Evolutionary conservation across 805 yeast species (phyloP), one percentile per base, ranked within the genome.

Genomic region (Kurtzmaniella fragi): DNA sequence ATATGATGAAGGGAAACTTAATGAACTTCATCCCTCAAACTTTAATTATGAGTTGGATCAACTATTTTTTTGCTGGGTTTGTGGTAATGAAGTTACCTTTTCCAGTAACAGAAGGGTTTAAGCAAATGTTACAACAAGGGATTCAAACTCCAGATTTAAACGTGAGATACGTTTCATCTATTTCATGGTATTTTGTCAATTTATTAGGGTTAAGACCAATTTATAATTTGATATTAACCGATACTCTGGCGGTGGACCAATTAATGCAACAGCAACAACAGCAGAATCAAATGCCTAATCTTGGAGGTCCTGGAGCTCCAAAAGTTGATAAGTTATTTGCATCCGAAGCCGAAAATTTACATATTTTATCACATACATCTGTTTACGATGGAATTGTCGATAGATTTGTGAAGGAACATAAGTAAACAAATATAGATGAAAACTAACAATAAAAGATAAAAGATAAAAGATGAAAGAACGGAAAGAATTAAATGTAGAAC

Each of bases 151-250:
- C 82, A 1, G 95, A 91, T 52, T 68, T 93, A 42, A 93, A 90
- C 55, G 96, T 82, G 7, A 69, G 95, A 20, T 93, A 95, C 79
- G 98, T 93, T 13, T 82, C 93, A 28, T 81, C 96, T 2, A 83
- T 93, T 15, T 88, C 97, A 4, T 93, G 98, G 98, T 93, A 91
- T 59, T 86, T 93, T 58, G 84, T 91, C 39, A 85, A 88, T 40
- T 76, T 88, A 44, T 60, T 90, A 37, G 98, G 98, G 23, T 71
- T 93, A 43, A 77, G 78, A 48, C 84, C 96, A 0, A 80, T 93
- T 1, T 84, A 82, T 57, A 74, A 84, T 29, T 71, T 91, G 38
- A 46, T 89, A 6, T 72, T 87, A 47, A 80, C 79, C 10, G 78
- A 74, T 42, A 54, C 64, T 3, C 59, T 66, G 5, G 66, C 73